Conservation (phyloP, 2,329 filamentous ascomycete species). For the Lecanicillium sp. region DNA sequence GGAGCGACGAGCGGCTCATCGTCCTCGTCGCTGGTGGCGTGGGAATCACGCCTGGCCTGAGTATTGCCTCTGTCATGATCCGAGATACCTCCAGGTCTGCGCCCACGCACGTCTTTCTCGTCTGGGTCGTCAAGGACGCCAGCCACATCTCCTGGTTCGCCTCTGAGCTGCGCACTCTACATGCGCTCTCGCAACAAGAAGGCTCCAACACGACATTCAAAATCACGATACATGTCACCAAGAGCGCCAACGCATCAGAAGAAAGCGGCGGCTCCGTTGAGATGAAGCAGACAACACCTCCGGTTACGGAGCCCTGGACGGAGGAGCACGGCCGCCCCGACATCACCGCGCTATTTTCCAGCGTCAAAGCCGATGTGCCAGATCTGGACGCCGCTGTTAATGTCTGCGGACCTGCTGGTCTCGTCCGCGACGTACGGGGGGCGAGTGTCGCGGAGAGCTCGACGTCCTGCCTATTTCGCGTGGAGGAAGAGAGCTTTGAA, state of each 20-base stretch:
- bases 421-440: conserved; percentile 13
- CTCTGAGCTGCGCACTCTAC: conserved; percentile 14
- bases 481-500: conserved; percentile 20
- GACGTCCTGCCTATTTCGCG: conserved; percentile 12
- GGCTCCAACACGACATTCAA: conserved; percentile 9
- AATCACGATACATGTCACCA: conserved; percentile 14
- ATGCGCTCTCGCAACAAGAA: not conserved
- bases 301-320: conserved; percentile 4
- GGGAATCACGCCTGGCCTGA: conserved; percentile 21
- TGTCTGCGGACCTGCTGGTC: conserved; percentile 14
- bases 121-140: conserved; percentile 18
- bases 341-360: conserved; percentile 11
- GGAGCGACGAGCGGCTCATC: conserved; percentile 16
- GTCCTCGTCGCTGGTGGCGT: conserved; percentile 21
- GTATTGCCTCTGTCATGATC: conserved; percentile 20
- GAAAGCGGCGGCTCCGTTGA: no score
- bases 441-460: conserved; percentile 14
- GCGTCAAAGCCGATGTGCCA: conserved; percentile 1
- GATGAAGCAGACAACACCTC: not conserved
- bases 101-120: conserved; percentile 14
- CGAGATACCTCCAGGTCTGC: conserved; percentile 2
- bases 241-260: not conserved
- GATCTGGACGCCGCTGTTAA: conserved; percentile 15
- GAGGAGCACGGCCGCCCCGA: conserved; percentile 15
- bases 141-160: conserved; percentile 17